phyloP scores from a whole-genome alignment of 2,329 filamentous ascomycete species.

The Talaromyces atroroseus region DNA sequence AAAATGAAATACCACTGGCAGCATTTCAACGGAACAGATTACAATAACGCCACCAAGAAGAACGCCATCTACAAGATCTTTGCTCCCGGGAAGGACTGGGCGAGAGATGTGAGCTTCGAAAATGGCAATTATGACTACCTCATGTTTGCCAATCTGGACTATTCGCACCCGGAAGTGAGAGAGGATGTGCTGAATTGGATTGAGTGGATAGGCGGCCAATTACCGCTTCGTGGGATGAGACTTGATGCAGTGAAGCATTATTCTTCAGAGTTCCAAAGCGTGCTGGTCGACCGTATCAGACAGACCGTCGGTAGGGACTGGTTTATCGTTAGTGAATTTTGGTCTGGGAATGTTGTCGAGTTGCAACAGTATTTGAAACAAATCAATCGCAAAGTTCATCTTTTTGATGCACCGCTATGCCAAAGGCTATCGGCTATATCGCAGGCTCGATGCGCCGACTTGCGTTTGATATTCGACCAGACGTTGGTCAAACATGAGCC shows the following conservation, averaged over 20 bases:
- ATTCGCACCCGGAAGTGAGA: conserved; percentile 57
- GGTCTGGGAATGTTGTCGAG: conserved; percentile 53
- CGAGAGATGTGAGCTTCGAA: conserved; percentile 55
- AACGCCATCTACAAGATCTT: conserved; percentile 62
- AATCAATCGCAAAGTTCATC: conserved; percentile 54
- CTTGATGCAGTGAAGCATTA: conserved; percentile 71
- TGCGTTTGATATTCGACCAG: conserved; percentile 58
- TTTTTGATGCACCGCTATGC: conserved; percentile 65
- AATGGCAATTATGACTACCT: conserved; percentile 65
- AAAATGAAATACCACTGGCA: conserved; percentile 59
- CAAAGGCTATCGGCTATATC: conserved; percentile 61
- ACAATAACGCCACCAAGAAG: conserved; percentile 51
- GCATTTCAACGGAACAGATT: conserved; percentile 66
- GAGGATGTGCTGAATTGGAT: conserved; percentile 63
- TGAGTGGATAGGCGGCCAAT: conserved; percentile 57
- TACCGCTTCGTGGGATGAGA: conserved; percentile 61
- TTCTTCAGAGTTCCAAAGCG: conserved; percentile 58
- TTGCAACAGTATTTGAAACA: conserved; percentile 54
- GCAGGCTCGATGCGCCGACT: conserved; percentile 51
- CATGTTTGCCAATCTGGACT: conserved; percentile 68
- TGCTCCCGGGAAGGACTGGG: conserved; percentile 61
- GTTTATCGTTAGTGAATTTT: conserved; percentile 67
- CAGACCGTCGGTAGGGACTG: conserved; percentile 48
- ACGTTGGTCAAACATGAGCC: conserved; percentile 54
- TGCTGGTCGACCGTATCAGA: conserved; percentile 58